A percentile compares a stretch with the other conserved stretches of the same genome.
Evolutionary conservation across 306 rosid species (phyloP).

Genomic region (Carpinus viminea): DNA sequence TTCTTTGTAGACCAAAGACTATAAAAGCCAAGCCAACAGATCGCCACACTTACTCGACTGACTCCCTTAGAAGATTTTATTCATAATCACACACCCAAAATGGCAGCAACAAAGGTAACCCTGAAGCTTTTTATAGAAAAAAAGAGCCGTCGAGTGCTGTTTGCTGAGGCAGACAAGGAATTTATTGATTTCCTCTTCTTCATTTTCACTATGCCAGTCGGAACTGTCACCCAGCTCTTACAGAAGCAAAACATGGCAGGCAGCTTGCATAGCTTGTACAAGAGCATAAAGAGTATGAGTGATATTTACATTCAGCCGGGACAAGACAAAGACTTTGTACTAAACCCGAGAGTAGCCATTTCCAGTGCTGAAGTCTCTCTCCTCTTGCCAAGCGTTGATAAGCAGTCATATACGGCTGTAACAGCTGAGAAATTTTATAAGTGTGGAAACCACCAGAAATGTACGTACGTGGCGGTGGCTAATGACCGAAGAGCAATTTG

Average conservation of each 20-base stretch:
- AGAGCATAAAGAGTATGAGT: not conserved
- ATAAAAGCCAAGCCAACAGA: not conserved
- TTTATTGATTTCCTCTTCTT: not conserved
- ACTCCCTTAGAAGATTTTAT: not conserved
- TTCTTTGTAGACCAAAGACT: no score
- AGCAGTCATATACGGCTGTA: not conserved
- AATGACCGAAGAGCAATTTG: not conserved
- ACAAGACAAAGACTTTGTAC: not conserved
- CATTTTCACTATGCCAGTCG: not conserved
- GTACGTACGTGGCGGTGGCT: not conserved
- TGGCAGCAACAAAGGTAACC: not conserved
- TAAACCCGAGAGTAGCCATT: conserved; percentile 2
- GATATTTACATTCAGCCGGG: not conserved
- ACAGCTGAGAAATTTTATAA: not conserved
- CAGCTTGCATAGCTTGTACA: not conserved
- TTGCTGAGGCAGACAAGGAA: not conserved
- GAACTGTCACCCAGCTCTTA: not conserved
- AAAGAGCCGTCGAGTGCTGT: not conserved
- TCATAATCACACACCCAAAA: not conserved
- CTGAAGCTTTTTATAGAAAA: not conserved
- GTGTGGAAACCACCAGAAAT: not conserved
- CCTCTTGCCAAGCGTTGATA: not conserved
- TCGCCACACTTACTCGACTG: no score
- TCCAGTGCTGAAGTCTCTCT: not conserved
- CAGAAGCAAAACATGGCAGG: not conserved